phyloP scores from a whole-genome alignment of 2,329 filamentous ascomycete species.

The Bisporella sp. region DNA sequence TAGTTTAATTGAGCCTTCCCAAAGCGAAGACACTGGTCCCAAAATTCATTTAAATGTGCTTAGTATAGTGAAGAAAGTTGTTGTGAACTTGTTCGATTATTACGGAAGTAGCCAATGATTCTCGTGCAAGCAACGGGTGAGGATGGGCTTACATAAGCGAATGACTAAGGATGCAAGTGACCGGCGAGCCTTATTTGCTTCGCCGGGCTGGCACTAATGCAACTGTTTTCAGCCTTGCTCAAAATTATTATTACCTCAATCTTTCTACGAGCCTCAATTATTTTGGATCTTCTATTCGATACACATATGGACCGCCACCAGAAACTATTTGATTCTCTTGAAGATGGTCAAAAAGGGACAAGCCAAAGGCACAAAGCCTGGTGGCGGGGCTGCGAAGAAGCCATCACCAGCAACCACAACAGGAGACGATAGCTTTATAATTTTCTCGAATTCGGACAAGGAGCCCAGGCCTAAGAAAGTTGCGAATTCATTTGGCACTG shows the following conservation, averaged over 20 bases:
- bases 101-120: too few species aligned
- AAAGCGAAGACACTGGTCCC: too few species aligned
- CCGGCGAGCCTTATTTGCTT: constrained; percentile 10
- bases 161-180: too few species aligned
- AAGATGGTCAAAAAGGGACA: constrained; percentile 30
- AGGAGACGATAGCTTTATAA: constrained; percentile 45
- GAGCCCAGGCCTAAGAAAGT: constrained; percentile 31
- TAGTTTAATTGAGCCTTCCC: too few species aligned
- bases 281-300: constrained; percentile 1
- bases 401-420: constrained; percentile 17
- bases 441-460: constrained; percentile 52
- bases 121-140: too few species aligned
- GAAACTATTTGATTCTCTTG: constrained; percentile 6
- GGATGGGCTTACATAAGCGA: too few species aligned
- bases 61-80: too few species aligned
- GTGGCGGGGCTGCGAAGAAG: constrained; percentile 23
- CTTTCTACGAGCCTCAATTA: neutral
- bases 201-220: constrained; percentile 16
- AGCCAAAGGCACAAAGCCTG: constrained; percentile 26
- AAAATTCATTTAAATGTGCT: too few species aligned
- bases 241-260: neutral
- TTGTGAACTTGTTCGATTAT: too few species aligned
- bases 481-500: constrained; percentile 11
- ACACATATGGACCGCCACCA: constrained; percentile 10
- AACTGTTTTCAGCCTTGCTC: neutral